A percentile compares a stretch with the other conserved stretches of the same genome.
Conservation (phyloP, 176 grass and related monocot genomes). For the Leersia perrieri region DNA sequence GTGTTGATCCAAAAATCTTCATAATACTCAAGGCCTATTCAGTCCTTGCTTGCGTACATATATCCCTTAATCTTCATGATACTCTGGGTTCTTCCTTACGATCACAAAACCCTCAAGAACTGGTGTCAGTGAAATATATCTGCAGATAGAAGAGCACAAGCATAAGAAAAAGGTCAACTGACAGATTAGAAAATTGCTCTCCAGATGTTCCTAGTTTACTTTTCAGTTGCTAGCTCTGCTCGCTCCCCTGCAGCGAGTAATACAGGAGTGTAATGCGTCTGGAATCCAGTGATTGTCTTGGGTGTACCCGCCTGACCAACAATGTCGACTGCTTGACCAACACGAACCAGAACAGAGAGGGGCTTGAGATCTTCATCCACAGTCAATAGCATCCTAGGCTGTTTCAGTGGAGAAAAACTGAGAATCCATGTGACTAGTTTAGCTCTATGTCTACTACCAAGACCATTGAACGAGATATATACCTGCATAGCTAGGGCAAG, state of each 20-base stretch:
- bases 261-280: constrained; percentile 82
- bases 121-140: constrained; percentile 51
- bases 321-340: constrained; percentile 77
- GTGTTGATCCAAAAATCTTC: constrained; percentile 1
- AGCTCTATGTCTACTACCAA: neutral
- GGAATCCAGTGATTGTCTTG: constrained; percentile 75
- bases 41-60: neutral
- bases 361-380: constrained; percentile 71
- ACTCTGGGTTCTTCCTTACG: constrained; percentile 71
- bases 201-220: constrained; percentile 25
- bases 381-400: constrained; percentile 80
- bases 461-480: neutral
- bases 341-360: constrained; percentile 60
- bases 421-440: neutral
- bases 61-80: constrained; percentile 40
- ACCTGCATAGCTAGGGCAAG: constrained; percentile 83
- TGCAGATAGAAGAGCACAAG: constrained; percentile 18
- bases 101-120: constrained; percentile 78
- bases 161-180: neutral
- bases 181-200: neutral
- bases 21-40: neutral
- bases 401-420: constrained; percentile 21
- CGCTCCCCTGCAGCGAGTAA: constrained; percentile 72
- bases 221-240: constrained; percentile 74
- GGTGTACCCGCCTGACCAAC: constrained; percentile 68